Conservation (phyloP, 257 asterid genomes). For the Nicotiana undulata region DNA sequence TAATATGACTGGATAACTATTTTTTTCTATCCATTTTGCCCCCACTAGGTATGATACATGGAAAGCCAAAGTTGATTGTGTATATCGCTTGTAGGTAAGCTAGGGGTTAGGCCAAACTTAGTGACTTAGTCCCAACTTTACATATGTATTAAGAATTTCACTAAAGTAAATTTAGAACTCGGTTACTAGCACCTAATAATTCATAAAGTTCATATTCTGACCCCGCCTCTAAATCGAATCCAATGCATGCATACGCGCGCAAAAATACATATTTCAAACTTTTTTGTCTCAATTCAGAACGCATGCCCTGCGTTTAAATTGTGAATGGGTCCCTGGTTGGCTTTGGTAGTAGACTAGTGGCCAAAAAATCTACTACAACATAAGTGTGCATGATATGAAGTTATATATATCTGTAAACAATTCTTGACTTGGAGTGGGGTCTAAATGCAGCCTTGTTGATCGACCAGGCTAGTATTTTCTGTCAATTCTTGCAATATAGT, state of each 20-base stretch:
- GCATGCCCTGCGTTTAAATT: not conserved
- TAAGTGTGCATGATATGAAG: not conserved
- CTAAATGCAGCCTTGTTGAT: not conserved
- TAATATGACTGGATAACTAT: too few relatives aligned
- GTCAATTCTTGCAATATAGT: not conserved
- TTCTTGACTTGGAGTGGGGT: not conserved
- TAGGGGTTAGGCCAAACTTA: too few relatives aligned
- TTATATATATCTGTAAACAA: not conserved
- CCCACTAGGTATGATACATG: too few relatives aligned
- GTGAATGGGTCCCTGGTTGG: not conserved
- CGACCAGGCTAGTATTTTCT: not conserved
- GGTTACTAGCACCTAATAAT: too few relatives aligned
- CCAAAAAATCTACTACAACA: not conserved
- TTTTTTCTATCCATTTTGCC: too few relatives aligned
- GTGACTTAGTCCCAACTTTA: accelerated
- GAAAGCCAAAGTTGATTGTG: too few relatives aligned
- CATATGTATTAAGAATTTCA: too few relatives aligned
- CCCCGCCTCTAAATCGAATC: too few relatives aligned
- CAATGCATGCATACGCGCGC: too few relatives aligned
- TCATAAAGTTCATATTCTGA: too few relatives aligned
- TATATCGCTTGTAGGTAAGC: too few relatives aligned
- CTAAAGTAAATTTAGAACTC: too few relatives aligned
- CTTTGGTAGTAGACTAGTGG: not conserved
- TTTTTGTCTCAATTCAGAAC: not conserved
- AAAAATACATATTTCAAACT: not conserved